A percentile compares a stretch with the other conserved stretches of the same genome.
phyloP scores from a whole-genome alignment of 257 asterid genomes.

The Ligustrum vulgare region DNA sequence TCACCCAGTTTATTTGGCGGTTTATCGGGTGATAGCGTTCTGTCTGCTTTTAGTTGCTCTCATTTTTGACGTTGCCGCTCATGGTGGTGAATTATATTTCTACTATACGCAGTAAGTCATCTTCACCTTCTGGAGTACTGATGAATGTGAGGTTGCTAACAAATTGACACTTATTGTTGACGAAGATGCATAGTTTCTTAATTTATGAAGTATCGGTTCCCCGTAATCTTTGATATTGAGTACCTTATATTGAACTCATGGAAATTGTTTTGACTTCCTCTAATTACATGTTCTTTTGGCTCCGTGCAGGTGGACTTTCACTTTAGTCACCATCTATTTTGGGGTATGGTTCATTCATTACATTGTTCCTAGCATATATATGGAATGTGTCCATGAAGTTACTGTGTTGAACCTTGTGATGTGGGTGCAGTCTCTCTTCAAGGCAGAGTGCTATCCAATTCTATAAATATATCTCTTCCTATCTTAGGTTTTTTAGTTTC shows the following conservation, averaged over 20 bases:
- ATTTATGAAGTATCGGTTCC: constrained; percentile 4
- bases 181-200: not conserved
- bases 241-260: constrained; percentile 4
- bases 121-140: constrained; percentile 9
- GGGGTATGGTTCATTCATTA: constrained; percentile 58
- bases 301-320: constrained; percentile 85
- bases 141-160: constrained; percentile 6
- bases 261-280: constrained; percentile 18
- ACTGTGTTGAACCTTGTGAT: not conserved
- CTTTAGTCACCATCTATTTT: constrained; percentile 77
- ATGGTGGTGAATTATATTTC: constrained; percentile 61
- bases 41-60: constrained; percentile 57
- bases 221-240: not conserved
- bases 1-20: constrained; percentile 56
- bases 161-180: not conserved
- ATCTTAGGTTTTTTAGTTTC: constrained; percentile 28
- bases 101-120: constrained; percentile 94
- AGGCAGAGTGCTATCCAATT: constrained; percentile 13
- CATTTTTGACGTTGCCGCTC: constrained; percentile 55
- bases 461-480: constrained; percentile 13
- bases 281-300: constrained; percentile 17
- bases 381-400: constrained; percentile 15
- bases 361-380: constrained; percentile 19
- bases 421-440: constrained; percentile 13
- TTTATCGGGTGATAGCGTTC: constrained; percentile 63